Conservation (phyloP, 164 flowering plant species). For the Tetrastigma voinierianum region DNA sequence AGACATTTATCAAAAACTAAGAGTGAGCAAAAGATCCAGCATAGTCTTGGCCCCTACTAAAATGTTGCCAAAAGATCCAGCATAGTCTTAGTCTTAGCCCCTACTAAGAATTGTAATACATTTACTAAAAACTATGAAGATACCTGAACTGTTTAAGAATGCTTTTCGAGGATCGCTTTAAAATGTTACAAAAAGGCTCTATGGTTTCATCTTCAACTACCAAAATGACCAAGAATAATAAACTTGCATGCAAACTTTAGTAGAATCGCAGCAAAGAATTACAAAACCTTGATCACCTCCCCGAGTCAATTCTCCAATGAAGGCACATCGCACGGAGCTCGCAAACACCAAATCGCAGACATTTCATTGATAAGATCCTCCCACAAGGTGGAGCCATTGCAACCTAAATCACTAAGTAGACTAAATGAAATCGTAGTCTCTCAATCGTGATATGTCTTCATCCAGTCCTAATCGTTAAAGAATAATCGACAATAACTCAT, state of each 20-base stretch:
- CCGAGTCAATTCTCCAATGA: constrained; percentile 85
- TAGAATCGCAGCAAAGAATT: not conserved
- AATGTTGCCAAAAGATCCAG: too few species aligned
- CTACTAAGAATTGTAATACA: too few species aligned
- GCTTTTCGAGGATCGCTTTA: too few species aligned
- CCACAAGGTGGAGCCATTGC: constrained; percentile 67
- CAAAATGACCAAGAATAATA: not conserved
- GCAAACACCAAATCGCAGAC: constrained; percentile 91
- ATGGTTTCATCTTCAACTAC: not conserved
- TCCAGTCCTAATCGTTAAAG: constrained; percentile 64
- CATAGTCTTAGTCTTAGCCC: too few species aligned
- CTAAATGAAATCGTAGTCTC: constrained; percentile 70
- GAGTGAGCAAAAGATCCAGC: too few species aligned
- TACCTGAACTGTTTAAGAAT: too few species aligned
- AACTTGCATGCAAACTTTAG: not conserved
- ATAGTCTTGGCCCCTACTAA: too few species aligned
- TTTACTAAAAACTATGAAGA: too few species aligned
- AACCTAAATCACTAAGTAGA: constrained; percentile 75
- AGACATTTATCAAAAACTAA: too few species aligned
- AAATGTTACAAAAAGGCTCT: too few species aligned
- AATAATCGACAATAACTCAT: not conserved
- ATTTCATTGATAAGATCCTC: constrained; percentile 94
- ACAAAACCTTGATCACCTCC: constrained; percentile 87
- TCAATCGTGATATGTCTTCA: constrained; percentile 91
- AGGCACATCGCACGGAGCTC: constrained; percentile 96